phyloP scores from a whole-genome alignment of 108 stramenopile genomes.

The Nitzschia inconspicua region DNA sequence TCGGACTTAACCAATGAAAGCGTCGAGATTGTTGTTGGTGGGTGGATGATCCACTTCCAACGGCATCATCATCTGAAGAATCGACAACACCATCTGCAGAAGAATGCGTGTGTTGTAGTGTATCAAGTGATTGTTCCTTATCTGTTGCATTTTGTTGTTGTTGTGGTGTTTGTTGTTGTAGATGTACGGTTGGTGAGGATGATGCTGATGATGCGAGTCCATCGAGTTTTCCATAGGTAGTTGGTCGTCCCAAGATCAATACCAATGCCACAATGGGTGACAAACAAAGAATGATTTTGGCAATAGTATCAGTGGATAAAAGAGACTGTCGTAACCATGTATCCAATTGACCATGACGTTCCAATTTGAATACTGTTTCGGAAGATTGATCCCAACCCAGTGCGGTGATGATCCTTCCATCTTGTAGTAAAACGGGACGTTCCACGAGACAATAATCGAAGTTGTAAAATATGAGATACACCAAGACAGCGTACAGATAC shows the following conservation, averaged over 20 bases:
- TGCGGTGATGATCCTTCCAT: too few species aligned
- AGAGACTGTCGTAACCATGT: background rate
- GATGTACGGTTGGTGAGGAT: background rate
- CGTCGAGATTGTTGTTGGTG: background rate
- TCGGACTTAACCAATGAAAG: constrained; percentile 47
- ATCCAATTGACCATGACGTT: too few species aligned
- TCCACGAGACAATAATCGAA: too few species aligned
- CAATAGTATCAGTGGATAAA: background rate
- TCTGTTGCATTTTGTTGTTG: too few species aligned
- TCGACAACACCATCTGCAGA: too few species aligned
- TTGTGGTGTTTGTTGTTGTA: background rate
- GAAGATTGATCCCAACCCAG: too few species aligned
- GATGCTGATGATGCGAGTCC: background rate
- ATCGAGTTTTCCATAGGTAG: constrained; percentile 32
- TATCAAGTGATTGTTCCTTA: too few species aligned
- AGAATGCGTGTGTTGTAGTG: too few species aligned
- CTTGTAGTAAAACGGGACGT: too few species aligned
- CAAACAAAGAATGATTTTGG: background rate
- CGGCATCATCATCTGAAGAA: background rate
- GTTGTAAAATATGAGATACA: too few species aligned
- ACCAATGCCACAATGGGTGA: constrained; percentile 3
- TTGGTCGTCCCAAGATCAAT: background rate
- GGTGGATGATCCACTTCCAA: background rate
- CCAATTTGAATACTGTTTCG: too few species aligned
- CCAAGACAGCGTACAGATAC: too few species aligned